phyloP scores from a whole-genome alignment of 2,329 filamentous ascomycete genomes.

The Juglanconis juglandina region DNA sequence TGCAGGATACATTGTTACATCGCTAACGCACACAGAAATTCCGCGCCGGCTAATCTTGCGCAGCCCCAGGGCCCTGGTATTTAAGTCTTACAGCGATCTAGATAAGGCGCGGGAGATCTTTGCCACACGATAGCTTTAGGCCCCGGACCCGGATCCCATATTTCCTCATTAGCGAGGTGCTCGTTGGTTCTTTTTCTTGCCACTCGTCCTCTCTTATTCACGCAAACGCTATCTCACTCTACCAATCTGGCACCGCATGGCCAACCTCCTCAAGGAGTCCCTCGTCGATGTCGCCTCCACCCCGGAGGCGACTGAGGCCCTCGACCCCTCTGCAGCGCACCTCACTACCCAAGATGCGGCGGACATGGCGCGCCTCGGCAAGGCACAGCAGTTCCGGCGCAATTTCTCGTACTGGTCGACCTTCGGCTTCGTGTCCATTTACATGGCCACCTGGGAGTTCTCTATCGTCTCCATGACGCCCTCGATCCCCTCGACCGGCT shows the following conservation, averaged over 20 bases:
- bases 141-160: not conserved
- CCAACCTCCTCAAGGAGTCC: not conserved
- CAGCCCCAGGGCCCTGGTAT: not conserved
- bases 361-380: conserved; percentile 16
- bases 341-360: conserved; percentile 2
- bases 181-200: not conserved
- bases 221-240: not conserved
- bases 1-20: not conserved
- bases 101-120: not conserved
- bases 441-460: conserved; percentile 26
- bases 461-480: conserved; percentile 20
- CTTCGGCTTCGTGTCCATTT: conserved; percentile 25
- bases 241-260: not conserved
- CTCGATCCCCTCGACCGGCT: conserved; percentile 20
- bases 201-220: not conserved
- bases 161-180: not conserved
- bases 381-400: conserved; percentile 21
- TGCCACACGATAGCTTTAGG: not conserved
- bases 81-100: not conserved
- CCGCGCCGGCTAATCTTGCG: not conserved
- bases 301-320: not conserved
- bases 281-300: not conserved
- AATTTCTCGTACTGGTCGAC: conserved; percentile 20
- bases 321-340: not conserved
- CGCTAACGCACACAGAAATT: not conserved